Evolutionary conservation across 805 yeast species (phyloP), one percentile per base, ranked within the genome.

Genomic region (Saccharomycopsis selenospora): DNA sequence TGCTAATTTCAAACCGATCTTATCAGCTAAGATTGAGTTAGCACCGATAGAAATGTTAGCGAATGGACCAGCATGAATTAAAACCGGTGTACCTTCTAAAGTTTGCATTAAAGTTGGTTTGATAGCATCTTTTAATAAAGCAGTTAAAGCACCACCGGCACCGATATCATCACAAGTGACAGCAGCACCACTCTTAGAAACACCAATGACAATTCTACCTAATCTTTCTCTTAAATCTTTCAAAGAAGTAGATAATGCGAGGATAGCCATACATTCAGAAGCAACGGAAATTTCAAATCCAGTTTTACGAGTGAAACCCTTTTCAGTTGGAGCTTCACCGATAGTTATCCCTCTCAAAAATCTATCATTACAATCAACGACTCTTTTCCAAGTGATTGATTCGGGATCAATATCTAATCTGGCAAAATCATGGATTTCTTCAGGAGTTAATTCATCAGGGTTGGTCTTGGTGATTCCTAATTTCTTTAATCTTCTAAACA

Each of bases 11-110:
- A 85, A 71, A n/a, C 90, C 90, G 68, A 85, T 68, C 63, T 79
- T 80, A 65, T 85, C 95, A 51, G 93, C 91, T 61, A 85, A 72
- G 43, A 85, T 84, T 28, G 91, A 84, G 33, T 87, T 80, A 6
- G 95, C 91, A 63, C 95, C 95, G 60, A 85, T 85, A 33, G 93
- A 84, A 55, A 85, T 85, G 65, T 85, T 85, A 60, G 95, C 95
- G 62, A 85, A 85, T 52, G 95, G 95, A 55, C 95, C 95, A 43
- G 93, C 93, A 63, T 85, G 95, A 44, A 85, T 87, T 59, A 85
- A 77, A 17, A 85, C 95, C 23, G 95, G 95, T 22, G 93, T 83
- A 57, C 93, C 93, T 68, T 85, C 95, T 61, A 85, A 73, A 29
- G 93, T 82, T 71, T 85, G 95, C 95, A 85, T 85, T 62, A 85